Evolutionary conservation across 2,329 filamentous ascomycete genomes (phyloP), one percentile per base, ranked within the genome.

Genomic region (Elsinoe perseae): DNA sequence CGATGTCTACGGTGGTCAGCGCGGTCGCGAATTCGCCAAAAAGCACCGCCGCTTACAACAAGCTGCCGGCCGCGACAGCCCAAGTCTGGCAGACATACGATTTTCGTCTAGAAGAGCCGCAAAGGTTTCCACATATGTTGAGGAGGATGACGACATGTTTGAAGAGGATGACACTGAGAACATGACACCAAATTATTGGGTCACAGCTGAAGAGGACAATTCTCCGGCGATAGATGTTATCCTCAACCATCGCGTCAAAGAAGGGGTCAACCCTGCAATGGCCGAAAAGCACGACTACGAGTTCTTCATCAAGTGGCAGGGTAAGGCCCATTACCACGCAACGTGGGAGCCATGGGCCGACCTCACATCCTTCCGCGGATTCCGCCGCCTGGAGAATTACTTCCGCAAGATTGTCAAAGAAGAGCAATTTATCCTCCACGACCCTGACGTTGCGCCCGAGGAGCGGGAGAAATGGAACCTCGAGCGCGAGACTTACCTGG

Each of bases 241-340:
- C 54, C 81, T 98, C 55, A 88, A 95, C 61, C 91, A 97, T 70
- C 84, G 87, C 50, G 75, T 88, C 34, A 87, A 84, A 68, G 85
- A 89, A 30, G 88, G 80, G 48, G 52, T 60, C 64, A 66, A 68
- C 30, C 55, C 64, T 7, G 59, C 57, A 14, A 59, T 77, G 12
- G 75, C 76, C 16, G 68, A 70, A 56, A 84, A 88, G 63, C 82
- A 90, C 54, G 88, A 96, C 67, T 96, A 93, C 64, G 89, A 97
- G 66, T 98, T 83, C 64, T 77, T 82, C 63, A 90, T 98, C 72
- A 98, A 98, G 75, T 98, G 95, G 93, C 89, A 96, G 71, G 89
- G 86, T 62, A 89, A 90, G 71, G 95, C 93, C 9, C 90, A 98
- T 69, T 85, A 95, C 64, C 93, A 98, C 74, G 88, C 95, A 57